These are phyloP conservation scores for Eucalyptus sp. DNA, from an alignment of 345 rosid species.

Conservation along the genomic window DNA sequence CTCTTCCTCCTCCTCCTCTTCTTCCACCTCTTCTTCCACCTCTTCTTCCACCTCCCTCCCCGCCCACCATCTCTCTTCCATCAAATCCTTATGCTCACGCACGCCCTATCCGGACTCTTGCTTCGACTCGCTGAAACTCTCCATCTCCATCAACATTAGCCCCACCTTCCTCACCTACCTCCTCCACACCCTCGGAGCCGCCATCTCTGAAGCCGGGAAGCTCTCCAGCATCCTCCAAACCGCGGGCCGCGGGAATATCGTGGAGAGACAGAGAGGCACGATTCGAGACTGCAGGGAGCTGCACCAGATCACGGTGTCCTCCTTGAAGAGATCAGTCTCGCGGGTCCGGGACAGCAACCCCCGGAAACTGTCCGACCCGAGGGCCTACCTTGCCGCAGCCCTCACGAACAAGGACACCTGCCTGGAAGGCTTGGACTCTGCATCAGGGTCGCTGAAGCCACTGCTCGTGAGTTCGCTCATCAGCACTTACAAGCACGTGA, in stretches of 20 bases:
- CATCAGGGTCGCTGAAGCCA: conserved; percentile 59
- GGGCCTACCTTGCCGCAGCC: conserved; percentile 65
- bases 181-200: conserved; percentile 54
- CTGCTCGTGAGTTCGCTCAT: conserved; percentile 26
- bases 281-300: conserved; percentile 75
- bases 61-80: conserved; percentile 13
- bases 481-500: conserved; percentile 54
- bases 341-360: conserved; percentile 18
- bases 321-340: conserved; percentile 36
- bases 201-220: conserved; percentile 53
- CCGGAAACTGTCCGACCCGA: conserved; percentile 36
- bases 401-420: conserved; percentile 86
- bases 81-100: conserved; percentile 36
- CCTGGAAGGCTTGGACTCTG: conserved; percentile 66
- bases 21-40: conserved; percentile 16
- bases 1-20: neutral
- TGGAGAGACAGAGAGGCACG: conserved; percentile 66
- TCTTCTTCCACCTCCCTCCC: conserved; percentile 15
- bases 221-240: conserved; percentile 32
- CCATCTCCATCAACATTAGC: conserved; percentile 52
- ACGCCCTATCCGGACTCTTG: conserved; percentile 70
- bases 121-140: conserved; percentile 49
- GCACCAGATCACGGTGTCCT: conserved; percentile 49
- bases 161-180: conserved; percentile 47
- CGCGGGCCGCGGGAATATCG: conserved; percentile 14